Conservation (phyloP, 2,329 filamentous ascomycete genomes). For the Mycosphaerella arachidis region DNA sequence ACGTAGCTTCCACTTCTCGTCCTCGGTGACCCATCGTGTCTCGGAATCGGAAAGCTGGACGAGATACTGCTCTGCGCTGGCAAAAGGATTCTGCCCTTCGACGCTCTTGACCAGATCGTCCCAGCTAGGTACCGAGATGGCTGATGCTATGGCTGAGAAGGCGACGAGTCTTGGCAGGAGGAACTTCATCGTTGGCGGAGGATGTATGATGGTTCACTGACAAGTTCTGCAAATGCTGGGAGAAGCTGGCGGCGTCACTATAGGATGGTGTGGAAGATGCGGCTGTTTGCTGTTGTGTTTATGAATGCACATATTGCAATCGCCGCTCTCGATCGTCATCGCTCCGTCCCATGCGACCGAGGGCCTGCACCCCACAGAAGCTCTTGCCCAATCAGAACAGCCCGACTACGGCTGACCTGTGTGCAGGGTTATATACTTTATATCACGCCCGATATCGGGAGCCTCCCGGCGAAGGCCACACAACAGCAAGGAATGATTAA, state of each 20-base stretch:
- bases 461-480: too few relatives aligned
- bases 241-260: not conserved
- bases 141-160: constrained; percentile 19
- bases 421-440: too few relatives aligned
- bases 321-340: too few relatives aligned
- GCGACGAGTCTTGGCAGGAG: constrained; percentile 16
- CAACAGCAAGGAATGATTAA: too few relatives aligned
- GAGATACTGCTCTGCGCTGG: constrained; percentile 56
- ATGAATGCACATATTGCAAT: too few relatives aligned
- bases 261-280: not conserved
- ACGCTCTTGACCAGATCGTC: constrained; percentile 18
- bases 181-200: constrained; percentile 23
- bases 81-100: constrained; percentile 28
- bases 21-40: constrained; percentile 82
- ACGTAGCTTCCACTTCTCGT: constrained; percentile 89
- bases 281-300: too few relatives aligned
- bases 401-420: too few relatives aligned
- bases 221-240: not conserved
- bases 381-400: too few relatives aligned
- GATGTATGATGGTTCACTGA: not conserved
- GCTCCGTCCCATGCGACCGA: too few relatives aligned
- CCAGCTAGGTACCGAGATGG: constrained; percentile 21
- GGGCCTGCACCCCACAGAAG: too few relatives aligned
- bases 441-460: too few relatives aligned
- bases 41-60: constrained; percentile 82